phyloP scores from a whole-genome alignment of 176 grass and related monocot species.

The Metroxylon sagu region DNA sequence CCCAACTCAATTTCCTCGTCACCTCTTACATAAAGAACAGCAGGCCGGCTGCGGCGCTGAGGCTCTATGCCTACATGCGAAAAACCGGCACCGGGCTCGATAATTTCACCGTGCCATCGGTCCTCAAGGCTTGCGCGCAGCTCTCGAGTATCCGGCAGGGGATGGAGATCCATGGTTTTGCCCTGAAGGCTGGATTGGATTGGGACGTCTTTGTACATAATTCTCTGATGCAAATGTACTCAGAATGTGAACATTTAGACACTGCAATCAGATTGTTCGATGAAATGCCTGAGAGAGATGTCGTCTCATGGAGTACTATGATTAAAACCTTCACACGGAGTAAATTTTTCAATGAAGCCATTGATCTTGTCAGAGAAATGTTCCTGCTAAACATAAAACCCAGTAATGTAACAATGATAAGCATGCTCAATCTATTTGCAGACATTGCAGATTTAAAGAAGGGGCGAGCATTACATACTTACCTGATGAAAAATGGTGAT shows the following conservation, averaged over 20 bases:
- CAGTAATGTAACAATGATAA: slow-evolving; percentile 6
- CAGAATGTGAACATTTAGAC: not conserved
- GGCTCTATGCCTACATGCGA: slow-evolving; percentile 7
- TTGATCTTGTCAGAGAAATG: slow-evolving; percentile 12
- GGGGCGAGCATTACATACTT: slow-evolving; percentile 5
- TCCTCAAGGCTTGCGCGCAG: slow-evolving; percentile 19
- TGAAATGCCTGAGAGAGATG: slow-evolving; percentile 19
- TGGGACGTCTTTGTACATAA: slow-evolving; percentile 12
- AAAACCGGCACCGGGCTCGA: not conserved
- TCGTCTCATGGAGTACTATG: slow-evolving; percentile 23
- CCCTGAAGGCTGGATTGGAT: slow-evolving; percentile 2
- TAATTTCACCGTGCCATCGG: slow-evolving; percentile 7
- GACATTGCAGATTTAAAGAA: slow-evolving; percentile 7
- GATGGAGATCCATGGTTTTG: slow-evolving; percentile 14
- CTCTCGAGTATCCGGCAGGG: slow-evolving; percentile 8
- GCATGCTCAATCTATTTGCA: slow-evolving; percentile 17
- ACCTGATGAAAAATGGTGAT: slow-evolving; percentile 6
- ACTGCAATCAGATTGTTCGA: not conserved
- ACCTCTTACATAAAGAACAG: slow-evolving; percentile 14
- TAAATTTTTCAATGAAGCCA: not conserved
- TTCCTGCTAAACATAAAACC: not conserved
- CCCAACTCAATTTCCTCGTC: slow-evolving; percentile 1
- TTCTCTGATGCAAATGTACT: slow-evolving; percentile 18
- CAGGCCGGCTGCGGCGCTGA: not conserved
- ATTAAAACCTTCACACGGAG: slow-evolving; percentile 1